Conservation (phyloP, 2,329 filamentous ascomycete species). For the Juglanconis oblonga region DNA sequence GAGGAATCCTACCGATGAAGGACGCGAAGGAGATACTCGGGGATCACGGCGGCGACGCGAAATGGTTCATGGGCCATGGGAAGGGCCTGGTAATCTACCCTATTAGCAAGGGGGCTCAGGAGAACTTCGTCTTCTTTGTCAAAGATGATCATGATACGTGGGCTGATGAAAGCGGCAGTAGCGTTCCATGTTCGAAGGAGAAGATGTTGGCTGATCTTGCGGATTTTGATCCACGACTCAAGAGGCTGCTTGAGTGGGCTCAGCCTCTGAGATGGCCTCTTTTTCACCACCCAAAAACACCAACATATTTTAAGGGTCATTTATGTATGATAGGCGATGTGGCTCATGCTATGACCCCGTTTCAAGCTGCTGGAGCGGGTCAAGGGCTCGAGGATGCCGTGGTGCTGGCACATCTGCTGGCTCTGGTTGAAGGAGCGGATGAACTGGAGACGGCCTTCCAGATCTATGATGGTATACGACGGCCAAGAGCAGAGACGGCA, state of each 20-base stretch:
- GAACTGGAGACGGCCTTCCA: conserved; percentile 20
- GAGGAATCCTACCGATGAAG: conserved; percentile 27
- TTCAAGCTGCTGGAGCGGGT: conserved; percentile 18
- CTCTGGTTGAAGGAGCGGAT: neutral
- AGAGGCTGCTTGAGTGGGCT: conserved; percentile 2
- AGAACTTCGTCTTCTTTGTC: conserved; percentile 14
- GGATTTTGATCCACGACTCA: conserved; percentile 8
- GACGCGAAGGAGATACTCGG: conserved; percentile 25
- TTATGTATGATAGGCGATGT: neutral
- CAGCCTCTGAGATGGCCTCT: conserved; percentile 2
- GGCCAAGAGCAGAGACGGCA: conserved; percentile 27
- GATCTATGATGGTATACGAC: conserved; percentile 26
- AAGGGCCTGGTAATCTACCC: conserved; percentile 4
- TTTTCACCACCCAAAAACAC: conserved; percentile 3
- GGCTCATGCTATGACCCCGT: conserved; percentile 12
- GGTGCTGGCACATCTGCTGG: conserved; percentile 12
- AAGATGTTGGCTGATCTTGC: conserved; percentile 2
- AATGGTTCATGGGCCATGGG: conserved; percentile 10
- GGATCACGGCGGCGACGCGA: conserved; percentile 20
- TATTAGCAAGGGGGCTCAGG: conserved; percentile 11
- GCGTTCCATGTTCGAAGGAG: neutral
- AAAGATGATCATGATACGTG: neutral
- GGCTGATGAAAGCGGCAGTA: conserved; percentile 1
- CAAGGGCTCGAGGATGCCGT: conserved; percentile 19
- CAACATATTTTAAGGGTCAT: neutral